These are phyloP conservation scores for Chrysophaeum taylorii DNA, from an alignment of 352 stramenopile species.

Conservation along the genomic window DNA sequence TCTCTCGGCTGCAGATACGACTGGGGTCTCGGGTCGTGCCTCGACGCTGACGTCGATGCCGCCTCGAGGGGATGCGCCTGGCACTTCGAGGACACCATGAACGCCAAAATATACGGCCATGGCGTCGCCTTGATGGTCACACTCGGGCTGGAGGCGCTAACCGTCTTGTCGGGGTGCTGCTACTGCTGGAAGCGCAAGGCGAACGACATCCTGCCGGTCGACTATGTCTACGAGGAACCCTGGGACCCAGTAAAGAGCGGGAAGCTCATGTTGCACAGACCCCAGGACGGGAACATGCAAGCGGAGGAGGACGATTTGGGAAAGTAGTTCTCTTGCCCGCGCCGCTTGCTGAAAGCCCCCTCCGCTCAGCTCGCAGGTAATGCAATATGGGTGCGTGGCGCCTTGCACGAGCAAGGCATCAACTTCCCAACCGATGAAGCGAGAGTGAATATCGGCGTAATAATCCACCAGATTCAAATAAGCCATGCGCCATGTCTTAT, in stretches of 20 bases:
- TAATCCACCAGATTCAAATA: too few species aligned
- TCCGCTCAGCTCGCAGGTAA: too few species aligned
- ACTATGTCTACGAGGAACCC: constrained; percentile 10
- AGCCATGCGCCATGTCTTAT: too few species aligned
- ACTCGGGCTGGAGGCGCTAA: neutral
- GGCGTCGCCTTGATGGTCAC: neutral
- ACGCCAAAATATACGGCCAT: neutral
- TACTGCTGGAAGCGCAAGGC: constrained; percentile 11
- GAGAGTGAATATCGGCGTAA: too few species aligned
- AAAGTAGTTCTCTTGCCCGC: too few species aligned
- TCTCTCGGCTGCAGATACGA: neutral
- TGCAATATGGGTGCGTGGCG: too few species aligned
- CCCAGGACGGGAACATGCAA: neutral
- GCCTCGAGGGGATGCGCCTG: neutral
- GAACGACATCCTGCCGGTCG: neutral
- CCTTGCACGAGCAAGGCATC: too few species aligned
- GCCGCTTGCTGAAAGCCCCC: too few species aligned
- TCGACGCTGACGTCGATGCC: neutral
- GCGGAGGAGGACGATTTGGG: neutral
- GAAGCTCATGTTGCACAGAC: neutral
- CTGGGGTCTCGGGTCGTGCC: neutral
- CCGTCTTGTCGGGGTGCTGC: neutral
- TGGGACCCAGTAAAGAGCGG: constrained; percentile 3
- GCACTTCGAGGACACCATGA: neutral
- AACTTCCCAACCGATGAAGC: too few species aligned